A percentile compares a stretch with the other conserved stretches of the same genome.
These are phyloP conservation scores for Agarophyton chilense DNA, from an alignment of 23 red algal genomes.

Conservation along the genomic window DNA sequence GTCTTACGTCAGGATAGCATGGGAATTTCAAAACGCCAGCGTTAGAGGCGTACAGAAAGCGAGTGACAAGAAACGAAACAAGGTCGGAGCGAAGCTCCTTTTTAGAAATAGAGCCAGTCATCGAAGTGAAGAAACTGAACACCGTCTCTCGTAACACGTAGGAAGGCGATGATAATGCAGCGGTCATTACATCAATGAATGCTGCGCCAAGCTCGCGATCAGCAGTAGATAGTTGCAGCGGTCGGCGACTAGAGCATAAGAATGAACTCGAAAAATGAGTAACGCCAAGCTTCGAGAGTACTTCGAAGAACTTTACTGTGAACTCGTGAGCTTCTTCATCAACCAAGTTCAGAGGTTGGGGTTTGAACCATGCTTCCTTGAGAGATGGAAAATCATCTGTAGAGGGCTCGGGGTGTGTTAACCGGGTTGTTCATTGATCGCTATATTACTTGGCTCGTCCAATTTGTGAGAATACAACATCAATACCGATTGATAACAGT, in stretches of 20 bases:
- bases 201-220: conserved; percentile 33
- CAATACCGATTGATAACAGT: too few relatives aligned
- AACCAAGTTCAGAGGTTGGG: background rate
- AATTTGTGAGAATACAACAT: too few relatives aligned
- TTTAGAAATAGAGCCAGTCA: background rate
- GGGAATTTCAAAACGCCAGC: conserved; percentile 23
- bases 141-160: conserved; percentile 28
- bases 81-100: conserved; percentile 12
- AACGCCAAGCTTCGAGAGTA: conserved; percentile 36
- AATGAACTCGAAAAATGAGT: conserved; percentile 50
- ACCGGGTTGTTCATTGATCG: too few relatives aligned
- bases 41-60: conserved; percentile 7
- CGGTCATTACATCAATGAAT: conserved; percentile 39
- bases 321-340: conserved; percentile 49
- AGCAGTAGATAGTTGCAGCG: background rate
- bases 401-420: background rate
- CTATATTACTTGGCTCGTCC: too few relatives aligned
- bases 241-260: background rate
- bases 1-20: background rate
- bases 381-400: conserved; percentile 31
- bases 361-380: background rate
- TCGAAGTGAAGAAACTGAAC: conserved; percentile 35
- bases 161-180: conserved; percentile 27
- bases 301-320: conserved; percentile 45
- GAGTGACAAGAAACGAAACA: conserved; percentile 29